Conservation (phyloP, 1,139 yeast genomes). For the Hyphopichia wangnamkhiaoensis region DNA sequence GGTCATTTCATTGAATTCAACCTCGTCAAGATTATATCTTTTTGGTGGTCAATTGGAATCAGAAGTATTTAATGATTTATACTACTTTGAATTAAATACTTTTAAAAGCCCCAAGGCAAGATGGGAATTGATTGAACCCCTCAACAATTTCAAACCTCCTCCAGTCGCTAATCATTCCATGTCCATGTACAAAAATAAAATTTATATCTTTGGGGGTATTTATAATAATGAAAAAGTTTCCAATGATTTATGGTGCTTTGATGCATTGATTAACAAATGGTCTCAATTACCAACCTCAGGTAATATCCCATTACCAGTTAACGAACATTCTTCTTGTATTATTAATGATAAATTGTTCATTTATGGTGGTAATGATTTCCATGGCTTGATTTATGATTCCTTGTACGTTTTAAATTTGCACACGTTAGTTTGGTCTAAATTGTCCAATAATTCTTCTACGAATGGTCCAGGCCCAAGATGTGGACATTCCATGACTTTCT, state of each 20-base stretch:
- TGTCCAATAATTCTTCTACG: conserved; percentile 41
- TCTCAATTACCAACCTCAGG: conserved; percentile 52
- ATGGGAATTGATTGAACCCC: conserved; percentile 76
- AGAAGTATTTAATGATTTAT: conserved; percentile 80
- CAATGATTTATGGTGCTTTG: conserved; percentile 82
- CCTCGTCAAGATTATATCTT: conserved; percentile 73
- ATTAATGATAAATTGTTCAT: conserved; percentile 80
- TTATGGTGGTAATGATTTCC: conserved; percentile 85
- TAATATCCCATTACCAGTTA: conserved; percentile 78
- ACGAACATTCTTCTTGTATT: conserved; percentile 86
- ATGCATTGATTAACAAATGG: conserved; percentile 73
- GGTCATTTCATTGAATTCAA: conserved; percentile 58
- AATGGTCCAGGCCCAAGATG: conserved; percentile 80
- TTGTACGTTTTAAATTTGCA: conserved; percentile 77
- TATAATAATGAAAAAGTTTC: conserved; percentile 76
- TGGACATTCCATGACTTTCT: conserved; percentile 88
- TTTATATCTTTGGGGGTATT: conserved; percentile 91
- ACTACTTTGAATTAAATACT: conserved; percentile 85
- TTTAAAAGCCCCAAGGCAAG: conserved; percentile 79
- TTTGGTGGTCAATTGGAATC: conserved; percentile 97
- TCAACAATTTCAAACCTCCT: conserved; percentile 66
- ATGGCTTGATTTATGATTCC: conserved; percentile 69
- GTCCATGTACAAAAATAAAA: conserved; percentile 73
- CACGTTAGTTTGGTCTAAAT: conserved; percentile 71
- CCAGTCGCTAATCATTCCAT: conserved; percentile 91